Base-by-base conservation (phyloP, 2,329 filamentous ascomycete genomes). In the Cytospora piceicola region DNA sequence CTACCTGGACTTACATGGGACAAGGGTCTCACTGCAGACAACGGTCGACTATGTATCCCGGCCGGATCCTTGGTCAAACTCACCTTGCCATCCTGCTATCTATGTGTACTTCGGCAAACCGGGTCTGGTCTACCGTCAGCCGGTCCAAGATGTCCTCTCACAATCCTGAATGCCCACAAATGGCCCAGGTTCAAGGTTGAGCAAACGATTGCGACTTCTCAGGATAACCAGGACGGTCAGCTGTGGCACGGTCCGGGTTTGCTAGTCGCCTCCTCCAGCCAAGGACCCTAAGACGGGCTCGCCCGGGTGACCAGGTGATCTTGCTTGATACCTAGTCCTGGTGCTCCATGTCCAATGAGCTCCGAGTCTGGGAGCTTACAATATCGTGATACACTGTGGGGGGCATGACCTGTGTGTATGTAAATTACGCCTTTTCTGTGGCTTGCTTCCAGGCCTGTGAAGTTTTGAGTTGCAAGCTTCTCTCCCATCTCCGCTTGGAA, bases 401-500 rank as follows among this genome's bases (percentile, higher is more conserved):
- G 61, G 61, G 67, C 65, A 58, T 68, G 65, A 67, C 58, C 65
- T 65, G 61, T 63, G 61, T 67, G 61, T 63, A 59, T 20, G 15
- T 20, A 17, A 17, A 42, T 42, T 20, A 49, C 32, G 24, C 58
- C 63, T 55, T 63, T 53, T 32, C 53, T 61, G 59, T 61, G 63
- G 55, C 55, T 57, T 58, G 56, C 42, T 52, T 53, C 51, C 42
- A 51, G 59, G 63, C 63, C 63, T 63, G 63, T 60, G n/a, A 49
- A 17, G n/a, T 11, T 11, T 22, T 17, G 20, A 34, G 20, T 15
- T 36, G 34, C 34, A 55, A 53, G 24, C n/a, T 46, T 52, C 32
- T 59, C 17, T n/a, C n/a, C n/a, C 65, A 46, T 51, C 22, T 27
- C 53, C 17, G 55, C 36, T 27, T 62, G 58, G 36, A 39, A 55